Conservation (phyloP, 495 filamentous ascomycete genomes). For the Sporormia fimetaria region DNA sequence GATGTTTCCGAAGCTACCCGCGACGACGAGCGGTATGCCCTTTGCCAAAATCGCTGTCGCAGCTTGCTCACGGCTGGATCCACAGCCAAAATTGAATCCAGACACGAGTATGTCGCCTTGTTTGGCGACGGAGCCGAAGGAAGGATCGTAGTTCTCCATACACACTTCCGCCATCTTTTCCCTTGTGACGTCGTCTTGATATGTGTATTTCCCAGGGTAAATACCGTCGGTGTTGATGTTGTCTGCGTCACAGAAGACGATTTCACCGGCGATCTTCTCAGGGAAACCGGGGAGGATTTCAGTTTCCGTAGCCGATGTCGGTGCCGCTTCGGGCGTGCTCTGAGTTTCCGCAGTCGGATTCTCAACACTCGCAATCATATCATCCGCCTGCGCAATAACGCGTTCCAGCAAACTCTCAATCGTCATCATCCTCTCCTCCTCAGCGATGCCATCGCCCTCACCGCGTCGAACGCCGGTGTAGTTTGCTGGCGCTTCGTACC, state of each 20-base stretch:
- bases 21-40: constrained; percentile 70
- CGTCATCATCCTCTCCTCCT: constrained; percentile 49
- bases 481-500: constrained; percentile 60
- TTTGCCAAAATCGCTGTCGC: constrained; percentile 82
- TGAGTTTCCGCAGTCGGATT: constrained; percentile 21
- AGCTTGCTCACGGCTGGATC: constrained; percentile 72
- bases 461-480: constrained; percentile 56
- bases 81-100: constrained; percentile 89
- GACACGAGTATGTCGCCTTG: constrained; percentile 68
- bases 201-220: constrained; percentile 84
- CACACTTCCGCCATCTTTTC: constrained; percentile 78
- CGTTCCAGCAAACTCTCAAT: constrained; percentile 59
- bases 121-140: constrained; percentile 49
- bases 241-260: constrained; percentile 59
- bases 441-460: constrained; percentile 54
- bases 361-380: constrained; percentile 45
- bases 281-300: constrained; percentile 63
- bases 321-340: constrained; percentile 1
- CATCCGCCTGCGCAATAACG: constrained; percentile 54
- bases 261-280: constrained; percentile 51
- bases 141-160: constrained; percentile 83
- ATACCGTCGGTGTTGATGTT: constrained; percentile 74
- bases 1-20: constrained; percentile 82
- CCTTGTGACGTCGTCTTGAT: constrained; percentile 67
- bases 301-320: constrained; percentile 31